Evolutionary conservation across 2,329 filamentous ascomycete genomes (phyloP).

Genomic region (Lachnellula occidentalis): DNA sequence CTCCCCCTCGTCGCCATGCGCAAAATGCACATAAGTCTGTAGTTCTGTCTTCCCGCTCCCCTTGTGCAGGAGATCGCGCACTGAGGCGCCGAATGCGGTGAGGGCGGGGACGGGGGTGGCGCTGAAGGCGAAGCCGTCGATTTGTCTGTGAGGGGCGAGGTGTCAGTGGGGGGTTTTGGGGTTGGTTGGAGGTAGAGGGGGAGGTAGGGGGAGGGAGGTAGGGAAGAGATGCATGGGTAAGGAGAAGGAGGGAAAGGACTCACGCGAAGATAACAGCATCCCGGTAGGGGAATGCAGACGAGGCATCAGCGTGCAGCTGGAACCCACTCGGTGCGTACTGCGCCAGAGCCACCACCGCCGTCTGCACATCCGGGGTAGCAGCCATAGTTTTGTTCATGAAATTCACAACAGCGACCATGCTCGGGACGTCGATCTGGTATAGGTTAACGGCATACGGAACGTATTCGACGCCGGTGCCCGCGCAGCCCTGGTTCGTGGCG

Average conservation of each 20-base stretch:
- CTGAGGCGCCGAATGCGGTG: not conserved
- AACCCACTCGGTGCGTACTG: slow-evolving; percentile 1
- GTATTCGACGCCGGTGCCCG: not conserved
- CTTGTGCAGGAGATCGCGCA: not conserved
- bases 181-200: not conserved
- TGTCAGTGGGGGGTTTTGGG: not conserved
- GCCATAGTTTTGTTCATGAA: not conserved
- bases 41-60: not conserved
- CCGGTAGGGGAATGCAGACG: not conserved
- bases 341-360: not conserved
- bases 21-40: not conserved
- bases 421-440: not conserved
- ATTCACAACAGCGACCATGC: not conserved
- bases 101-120: not conserved
- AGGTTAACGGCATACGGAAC: not conserved
- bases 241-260: not conserved
- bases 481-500: not conserved
- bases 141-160: not conserved
- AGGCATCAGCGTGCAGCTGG: not conserved
- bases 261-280: not conserved
- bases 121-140: not conserved
- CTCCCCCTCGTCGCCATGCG: not conserved
- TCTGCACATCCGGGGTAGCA: not conserved
- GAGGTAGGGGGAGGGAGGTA: not conserved
- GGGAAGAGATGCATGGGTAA: not conserved